A percentile compares a stretch with the other conserved stretches of the same genome.
These are phyloP conservation scores for Iris pallida DNA, from an alignment of 116 monocot species.

Conservation along the genomic window DNA sequence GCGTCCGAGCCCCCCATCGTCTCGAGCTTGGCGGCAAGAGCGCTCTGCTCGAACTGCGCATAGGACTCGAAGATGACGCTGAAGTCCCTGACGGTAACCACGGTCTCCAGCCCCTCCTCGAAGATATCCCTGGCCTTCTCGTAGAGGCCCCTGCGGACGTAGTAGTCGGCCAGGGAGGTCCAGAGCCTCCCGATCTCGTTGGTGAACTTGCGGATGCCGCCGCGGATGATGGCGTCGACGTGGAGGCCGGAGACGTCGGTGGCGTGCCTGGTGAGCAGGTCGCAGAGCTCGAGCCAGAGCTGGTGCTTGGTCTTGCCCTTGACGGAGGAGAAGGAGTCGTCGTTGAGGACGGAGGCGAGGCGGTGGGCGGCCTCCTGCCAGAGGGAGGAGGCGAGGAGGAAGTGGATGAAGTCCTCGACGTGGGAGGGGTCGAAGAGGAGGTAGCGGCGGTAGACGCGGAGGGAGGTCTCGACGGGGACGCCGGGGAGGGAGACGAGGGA, in stretches of 20 bases:
- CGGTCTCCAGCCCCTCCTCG: constrained; percentile 80
- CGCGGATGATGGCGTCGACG: constrained; percentile 89
- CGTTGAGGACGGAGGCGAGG: constrained; percentile 70
- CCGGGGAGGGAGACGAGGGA: constrained; percentile 54
- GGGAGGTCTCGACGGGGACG: constrained; percentile 79
- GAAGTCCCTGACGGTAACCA: constrained; percentile 83
- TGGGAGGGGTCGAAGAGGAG: constrained; percentile 83
- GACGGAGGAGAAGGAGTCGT: constrained; percentile 69
- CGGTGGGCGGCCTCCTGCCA: constrained; percentile 96
- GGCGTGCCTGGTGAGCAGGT: constrained; percentile 77
- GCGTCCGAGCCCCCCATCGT: constrained; percentile 28
- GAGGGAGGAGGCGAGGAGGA: constrained; percentile 53
- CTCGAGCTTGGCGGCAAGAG: constrained; percentile 83
- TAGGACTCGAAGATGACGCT: constrained; percentile 85
- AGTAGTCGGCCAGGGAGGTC: constrained; percentile 92
- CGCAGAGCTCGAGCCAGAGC: constrained; percentile 90
- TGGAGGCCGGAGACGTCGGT: constrained; percentile 83
- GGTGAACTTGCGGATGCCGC: constrained; percentile 78
- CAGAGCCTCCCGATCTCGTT: constrained; percentile 86
- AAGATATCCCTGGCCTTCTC: constrained; percentile 88
- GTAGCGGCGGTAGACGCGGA: constrained; percentile 73
- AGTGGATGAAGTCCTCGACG: constrained; percentile 93
- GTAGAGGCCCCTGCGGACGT: constrained; percentile 73
- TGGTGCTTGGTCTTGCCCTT: constrained; percentile 87
- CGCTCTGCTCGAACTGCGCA: constrained; percentile 86